Percentiles rank a stretch among this genome's conserved stretches.
Evolutionary conservation across 1,284 basidiomycete species (phyloP).

Genomic region (Apiotrichum veenhuisii): DNA sequence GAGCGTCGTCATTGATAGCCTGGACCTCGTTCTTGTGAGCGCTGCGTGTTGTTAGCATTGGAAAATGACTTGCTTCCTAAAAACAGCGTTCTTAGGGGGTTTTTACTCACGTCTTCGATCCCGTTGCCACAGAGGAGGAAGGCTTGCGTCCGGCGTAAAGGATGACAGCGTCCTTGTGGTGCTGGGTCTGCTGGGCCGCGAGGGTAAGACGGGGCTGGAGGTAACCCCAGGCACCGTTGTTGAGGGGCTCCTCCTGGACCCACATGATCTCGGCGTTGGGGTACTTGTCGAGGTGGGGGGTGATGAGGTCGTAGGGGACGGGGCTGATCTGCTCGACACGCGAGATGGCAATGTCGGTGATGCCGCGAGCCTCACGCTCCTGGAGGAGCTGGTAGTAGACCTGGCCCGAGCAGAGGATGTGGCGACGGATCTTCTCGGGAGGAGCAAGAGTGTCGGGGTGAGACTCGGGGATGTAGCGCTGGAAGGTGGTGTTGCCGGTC

Average conservation of each 20-base stretch:
- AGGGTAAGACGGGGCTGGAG: slow-evolving; percentile 83
- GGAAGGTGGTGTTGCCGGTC: slow-evolving; percentile 81
- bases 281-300: slow-evolving; percentile 88
- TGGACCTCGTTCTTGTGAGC: slow-evolving; percentile 79
- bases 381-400: slow-evolving; percentile 86
- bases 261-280: slow-evolving; percentile 88
- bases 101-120: slow-evolving; percentile 49
- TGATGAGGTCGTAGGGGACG: slow-evolving; percentile 90
- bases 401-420: slow-evolving; percentile 88
- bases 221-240: slow-evolving; percentile 72
- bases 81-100: slow-evolving; percentile 20
- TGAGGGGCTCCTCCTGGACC: slow-evolving; percentile 82
- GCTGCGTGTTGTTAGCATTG: slow-evolving; percentile 39
- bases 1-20: slow-evolving; percentile 56
- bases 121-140: slow-evolving; percentile 63
- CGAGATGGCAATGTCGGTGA: slow-evolving; percentile 90
- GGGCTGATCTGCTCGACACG: slow-evolving; percentile 92
- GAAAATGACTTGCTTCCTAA: too few species aligned
- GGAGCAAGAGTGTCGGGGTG: slow-evolving; percentile 67
- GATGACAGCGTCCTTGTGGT: slow-evolving; percentile 87
- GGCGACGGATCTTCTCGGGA: slow-evolving; percentile 82
- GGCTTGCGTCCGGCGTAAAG: slow-evolving; percentile 81
- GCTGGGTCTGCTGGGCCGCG: slow-evolving; percentile 68
- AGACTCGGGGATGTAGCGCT: slow-evolving; percentile 85
- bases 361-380: slow-evolving; percentile 81